Evolutionary conservation across 495 filamentous ascomycete species (phyloP).

Genomic region (Aspergillus saccharolyticus): DNA sequence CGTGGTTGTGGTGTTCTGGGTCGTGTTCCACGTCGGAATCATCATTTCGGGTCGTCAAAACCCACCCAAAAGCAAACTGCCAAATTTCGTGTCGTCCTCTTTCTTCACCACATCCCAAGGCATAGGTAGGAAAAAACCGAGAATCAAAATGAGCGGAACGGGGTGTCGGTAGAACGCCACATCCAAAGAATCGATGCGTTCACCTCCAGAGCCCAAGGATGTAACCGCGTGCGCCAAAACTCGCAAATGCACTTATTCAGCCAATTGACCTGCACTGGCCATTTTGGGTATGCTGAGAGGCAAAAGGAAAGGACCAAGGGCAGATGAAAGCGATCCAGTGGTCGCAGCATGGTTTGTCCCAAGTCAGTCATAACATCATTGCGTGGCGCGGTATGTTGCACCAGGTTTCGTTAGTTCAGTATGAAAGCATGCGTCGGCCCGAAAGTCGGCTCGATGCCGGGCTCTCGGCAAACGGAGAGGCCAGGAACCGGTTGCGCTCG

Average conservation of each 20-base stretch:
- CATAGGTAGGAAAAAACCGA: conserved; percentile 11
- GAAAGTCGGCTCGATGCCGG: conserved; percentile 50
- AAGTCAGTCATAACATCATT: conserved; percentile 1
- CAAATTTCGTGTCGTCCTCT: neutral
- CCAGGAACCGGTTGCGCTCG: conserved; percentile 31
- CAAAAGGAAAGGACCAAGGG: neutral
- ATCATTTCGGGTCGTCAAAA: conserved; percentile 9
- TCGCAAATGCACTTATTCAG: neutral
- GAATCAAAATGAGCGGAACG: conserved; percentile 19
- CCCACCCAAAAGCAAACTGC: too few relatives aligned
- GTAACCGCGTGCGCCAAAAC: neutral
- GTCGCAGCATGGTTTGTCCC: neutral
- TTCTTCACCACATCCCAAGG: conserved; percentile 3
- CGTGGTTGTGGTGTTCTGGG: conserved; percentile 11
- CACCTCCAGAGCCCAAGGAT: conserved; percentile 8
- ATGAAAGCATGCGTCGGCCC: conserved; percentile 68
- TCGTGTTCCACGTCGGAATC: neutral
- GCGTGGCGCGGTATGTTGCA: neutral
- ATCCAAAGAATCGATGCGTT: conserved; percentile 5
- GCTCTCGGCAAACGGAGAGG: conserved; percentile 51
- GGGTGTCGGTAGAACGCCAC: neutral
- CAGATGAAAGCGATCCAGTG: neutral
- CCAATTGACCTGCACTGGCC: conserved; percentile 6
- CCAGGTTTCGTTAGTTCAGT: conserved; percentile 36
- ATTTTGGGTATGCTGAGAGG: neutral